Evolutionary conservation across 306 rosid species (phyloP), one percentile per base, ranked within the genome.

Genomic region (Spatholobus suberectus): DNA sequence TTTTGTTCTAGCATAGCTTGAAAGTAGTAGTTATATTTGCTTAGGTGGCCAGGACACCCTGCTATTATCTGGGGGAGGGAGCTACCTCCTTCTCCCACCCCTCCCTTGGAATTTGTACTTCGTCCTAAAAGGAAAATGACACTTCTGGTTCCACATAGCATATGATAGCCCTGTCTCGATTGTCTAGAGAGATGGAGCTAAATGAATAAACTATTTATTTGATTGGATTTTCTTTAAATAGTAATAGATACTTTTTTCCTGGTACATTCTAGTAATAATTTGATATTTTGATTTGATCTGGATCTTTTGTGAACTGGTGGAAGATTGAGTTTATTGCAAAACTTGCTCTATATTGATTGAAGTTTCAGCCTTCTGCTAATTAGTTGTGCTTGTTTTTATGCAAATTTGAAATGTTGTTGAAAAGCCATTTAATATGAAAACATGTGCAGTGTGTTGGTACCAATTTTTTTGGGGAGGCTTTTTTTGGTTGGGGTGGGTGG

Each of bases 321-420:
- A 47, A 63, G 72, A 51, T 75, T 46, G 35, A 66, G 21, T 55
- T 13, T 66, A 27, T 55, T 67, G 62, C 66, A 73, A 69, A 47
- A 67, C 37, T 24, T 72, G 40, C 78, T 67, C 41, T 73, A 24
- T 69, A 24, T 63, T 57, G 32, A 15, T 57, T 43, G 59, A 67
- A 78, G 66, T 74, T 78, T 46, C 84, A 66, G 47, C 46, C 49
- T 62, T 80, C 57, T 73, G 67, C 73, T 66, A 66, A 8, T 59
- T 77, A 44, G 59, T 47, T 52, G 41, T 10, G 15, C 76, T 75
- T 66, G 70, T 18, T 68, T 82, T 82, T 10, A 37, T 62, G 59
- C 58, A 62, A 67, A 41, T 67, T 43, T 75, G 52, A 4, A 24
- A 23, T 44, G 41, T 41, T 58, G 59, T 77, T 24, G 46, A 49